Evolutionary conservation across 257 asterid species (phyloP), one percentile per base, ranked within the genome.

Genomic region (Plectranthus barbatus): DNA sequence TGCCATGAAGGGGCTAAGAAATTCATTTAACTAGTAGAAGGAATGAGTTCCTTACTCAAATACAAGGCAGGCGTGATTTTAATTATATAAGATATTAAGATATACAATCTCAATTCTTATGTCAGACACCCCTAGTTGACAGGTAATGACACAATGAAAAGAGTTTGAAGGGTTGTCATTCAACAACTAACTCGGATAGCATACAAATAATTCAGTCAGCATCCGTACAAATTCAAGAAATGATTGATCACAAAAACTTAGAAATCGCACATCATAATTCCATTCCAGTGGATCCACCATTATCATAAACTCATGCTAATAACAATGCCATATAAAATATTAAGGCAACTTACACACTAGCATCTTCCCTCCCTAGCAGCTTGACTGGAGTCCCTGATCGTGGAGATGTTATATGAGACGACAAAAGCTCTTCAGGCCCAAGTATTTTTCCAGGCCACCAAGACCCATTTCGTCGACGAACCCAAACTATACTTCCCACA

Each of bases 371-470:
- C 66, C 99, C 99, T 37, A 93, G 95, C 63, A 93, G 99, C 83
- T 93, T 93, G 58, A 93, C 99, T 0, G 99, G 99, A 72, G 99
- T 93, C 69, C 99, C 99, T 39, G 99, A 87, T 29, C 96, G 96
- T 0, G 97, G 99, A 50, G 99, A 89, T 58, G 94, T 84, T 41
- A 90, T 47, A 80, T 79, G 95, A 64, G 97, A 70, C 20, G 95
- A 81, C 1, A 95, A 81, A 9, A 93, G 86, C 80, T 90, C 97
- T 59, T 93, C 87, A 7, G 95, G 77, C 20, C 96, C 95, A 31
- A 93, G 93, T 64, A 93, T 93, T 72, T 87, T 90, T 47, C 99
- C 99, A 1, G 99, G 99, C 99, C 99, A 93, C 99, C 99, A 93
- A 33, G 99, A 93, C 72, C 99, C 99, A 58, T 93, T 93, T 67